Base-by-base conservation (phyloP, 2,329 filamentous ascomycete species). In the Paecilomyces niveus region DNA sequence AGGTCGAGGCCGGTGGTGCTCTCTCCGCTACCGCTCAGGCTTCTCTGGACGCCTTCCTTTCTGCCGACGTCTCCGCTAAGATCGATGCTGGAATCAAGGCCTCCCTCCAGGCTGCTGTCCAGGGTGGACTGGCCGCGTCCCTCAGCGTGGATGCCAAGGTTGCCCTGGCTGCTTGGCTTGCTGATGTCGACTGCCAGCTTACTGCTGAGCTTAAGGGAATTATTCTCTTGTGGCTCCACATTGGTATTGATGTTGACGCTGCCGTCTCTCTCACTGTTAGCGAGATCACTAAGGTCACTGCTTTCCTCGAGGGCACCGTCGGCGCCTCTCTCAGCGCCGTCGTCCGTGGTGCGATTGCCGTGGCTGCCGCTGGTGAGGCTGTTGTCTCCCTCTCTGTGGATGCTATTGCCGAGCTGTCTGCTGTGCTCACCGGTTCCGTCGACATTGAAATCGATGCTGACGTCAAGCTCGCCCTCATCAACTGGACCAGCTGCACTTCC, bases 391-490 rank as follows among this genome's bases (percentile, higher is more conserved):
- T 74, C 50, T 71, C 70, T 54, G 59, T 69, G 56, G 68, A 69
- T 9, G 66, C 71, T 59, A 67, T 70, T 61, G 64, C 72, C 55
- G 67, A 75, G 64, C 65, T 75, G 22, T 66, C 70, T 67, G 72
- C 70, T 58, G 65, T 74, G 64, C 63, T 73, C 26, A 63, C 67
- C 65, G 72, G 72, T 11, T 72, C 72, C 56, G 80, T 85, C 58
- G 78, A 80, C 26, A 69, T 84, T 55, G 79, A 81, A 65, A 69
- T 84, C 55, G 79, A 81, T 65, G 73, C 70, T 51, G 76, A 80
- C 63, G 81, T 82, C 70, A 76, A 81, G 64, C 73, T 81, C 61
- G 82, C 82, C 61, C 70, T 80, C 59, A 74, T 82, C 62, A 62
- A 68, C 58, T 73, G 70, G 70, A 71, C 67, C 50, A 71, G 70